Evolutionary conservation across 805 yeast genomes (phyloP), one percentile per base, ranked within the genome.

Genomic region (Wickerhamiella shivajii): DNA sequence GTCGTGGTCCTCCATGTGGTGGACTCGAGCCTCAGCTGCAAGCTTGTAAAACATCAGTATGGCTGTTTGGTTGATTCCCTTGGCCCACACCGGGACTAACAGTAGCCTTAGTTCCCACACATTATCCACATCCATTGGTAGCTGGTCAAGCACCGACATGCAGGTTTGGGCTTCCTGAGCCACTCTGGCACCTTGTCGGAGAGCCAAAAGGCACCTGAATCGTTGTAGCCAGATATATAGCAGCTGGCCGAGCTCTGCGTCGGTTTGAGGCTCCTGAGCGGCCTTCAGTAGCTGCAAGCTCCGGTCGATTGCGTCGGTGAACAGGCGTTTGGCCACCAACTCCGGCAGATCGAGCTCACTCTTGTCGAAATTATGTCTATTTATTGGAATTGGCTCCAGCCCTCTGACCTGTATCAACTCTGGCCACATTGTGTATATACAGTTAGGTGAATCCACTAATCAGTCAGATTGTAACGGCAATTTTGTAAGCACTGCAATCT

Each of bases 31-130:
- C 21, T 56, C 61, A 6, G 50, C 40, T 0, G 56, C 59, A 29
- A 59, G 36, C 6, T 44, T 31, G 34, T 59, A 57, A 39, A 52
- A 52, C 23, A 38, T 38, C 28, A 44, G 46, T 6, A 57, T 37
- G 2, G 57, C 52, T 5, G 46, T 35, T 26, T 51, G 58, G 32
- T 49, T 49, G 31, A 57, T 55, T 2, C 59, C 57, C 14, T 46
- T 45, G 4, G 55, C 42, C 29, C 46, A 51, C 12, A 55, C 42
- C 17, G 53, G 49, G 14, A 51, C 47, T 4, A 51, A 34, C 18
- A 55, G 34, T 7, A 56, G 41, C 20, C 60, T 34, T 17, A 58
- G 39, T 3, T 47, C 43, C 61, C 61, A 58, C 6, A 56, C 53
- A 2, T 41, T 42, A 3, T 45, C 49, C 24, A 35, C 41, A 6